A percentile compares a stretch with the other conserved stretches of the same genome.
Evolutionary conservation across 805 yeast species (phyloP).

Genomic region (Candida nitratophila): DNA sequence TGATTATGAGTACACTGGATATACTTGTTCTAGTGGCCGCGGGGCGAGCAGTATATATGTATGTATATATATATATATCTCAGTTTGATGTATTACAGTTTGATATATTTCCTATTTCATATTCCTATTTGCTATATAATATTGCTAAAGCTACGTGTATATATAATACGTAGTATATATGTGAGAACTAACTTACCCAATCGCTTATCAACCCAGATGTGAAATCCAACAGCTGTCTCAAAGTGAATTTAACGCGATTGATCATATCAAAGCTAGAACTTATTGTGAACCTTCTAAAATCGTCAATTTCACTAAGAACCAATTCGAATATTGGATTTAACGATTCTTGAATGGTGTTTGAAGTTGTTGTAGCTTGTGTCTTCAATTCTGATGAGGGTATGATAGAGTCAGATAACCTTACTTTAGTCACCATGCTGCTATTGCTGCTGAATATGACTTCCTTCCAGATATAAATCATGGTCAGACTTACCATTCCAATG

Average conservation of each 20-base stretch:
- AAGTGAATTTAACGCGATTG: conserved; percentile 14
- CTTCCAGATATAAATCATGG: conserved; percentile 20
- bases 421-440: background rate
- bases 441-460: conserved; percentile 6
- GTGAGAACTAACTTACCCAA: background rate
- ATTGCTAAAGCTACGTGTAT: too few relatives aligned
- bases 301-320: conserved; percentile 7
- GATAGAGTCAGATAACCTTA: background rate
- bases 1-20: too few relatives aligned
- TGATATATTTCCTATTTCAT: too few relatives aligned
- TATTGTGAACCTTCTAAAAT: conserved; percentile 6
- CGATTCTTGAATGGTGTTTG: background rate
- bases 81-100: too few relatives aligned
- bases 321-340: background rate
- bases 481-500: conserved; percentile 23
- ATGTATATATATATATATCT: too few relatives aligned
- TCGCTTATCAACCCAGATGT: background rate
- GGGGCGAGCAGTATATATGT: too few relatives aligned
- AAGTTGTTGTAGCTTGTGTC: too few relatives aligned
- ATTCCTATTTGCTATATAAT: too few relatives aligned
- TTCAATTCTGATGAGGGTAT: too few relatives aligned
- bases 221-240: conserved; percentile 10
- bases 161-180: too few relatives aligned
- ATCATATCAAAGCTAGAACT: conserved; percentile 10
- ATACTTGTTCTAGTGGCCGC: too few relatives aligned